Evolutionary conservation across 352 stramenopile genomes (phyloP), one percentile per base, ranked within the genome.

Genomic region (Pythium insidiosum): DNA sequence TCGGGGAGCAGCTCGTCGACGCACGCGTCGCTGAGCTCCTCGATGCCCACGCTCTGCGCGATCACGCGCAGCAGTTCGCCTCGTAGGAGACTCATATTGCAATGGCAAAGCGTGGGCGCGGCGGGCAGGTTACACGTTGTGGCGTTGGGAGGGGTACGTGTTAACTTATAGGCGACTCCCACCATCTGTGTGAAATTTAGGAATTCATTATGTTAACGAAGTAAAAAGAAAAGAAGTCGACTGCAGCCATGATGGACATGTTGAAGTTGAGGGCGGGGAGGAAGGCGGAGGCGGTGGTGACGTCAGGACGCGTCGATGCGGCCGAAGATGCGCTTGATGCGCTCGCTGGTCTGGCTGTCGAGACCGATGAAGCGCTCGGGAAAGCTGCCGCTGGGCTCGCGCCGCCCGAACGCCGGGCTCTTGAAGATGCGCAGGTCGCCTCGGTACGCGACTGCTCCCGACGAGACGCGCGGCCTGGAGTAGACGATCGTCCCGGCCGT

Each of bases 361-460:
- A 91, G 59, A 6, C 78, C 78, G 20, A 91, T 88, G 40, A 84
- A 91, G 0, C 78, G 57, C 41, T 91, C 78, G 1, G 78, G 72
- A 36, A 82, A 85, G 18, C 64, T 62, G 1, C 61, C 65, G 16
- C 61, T 79, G 1, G 73, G 66, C 36, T 79, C 63, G 4, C 75
- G 60, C 16, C 68, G 58, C 16, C 47, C 56, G 31, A 79, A 71
- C 2, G 53, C 68, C 0, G 78, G 73, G 29, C 73, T 81, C 37
- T 86, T 88, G 55, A 91, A 91, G 50, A 91, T 88, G n/a, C 70
- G 73, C 55, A 87, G 38, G 39, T 87, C 66, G 0, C 70, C 82
- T 21, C 71, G 76, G 2, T 41, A 25, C 5, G 4, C 30, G 18
- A n/a, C 28, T n/a, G 29, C 19, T 37, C 29, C 37, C 0, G 19